Percentiles rank a stretch among this genome's conserved stretches.
Evolutionary conservation across 176 grass and related monocot species (phyloP).

Genomic region (maize (Zea mays)): DNA sequence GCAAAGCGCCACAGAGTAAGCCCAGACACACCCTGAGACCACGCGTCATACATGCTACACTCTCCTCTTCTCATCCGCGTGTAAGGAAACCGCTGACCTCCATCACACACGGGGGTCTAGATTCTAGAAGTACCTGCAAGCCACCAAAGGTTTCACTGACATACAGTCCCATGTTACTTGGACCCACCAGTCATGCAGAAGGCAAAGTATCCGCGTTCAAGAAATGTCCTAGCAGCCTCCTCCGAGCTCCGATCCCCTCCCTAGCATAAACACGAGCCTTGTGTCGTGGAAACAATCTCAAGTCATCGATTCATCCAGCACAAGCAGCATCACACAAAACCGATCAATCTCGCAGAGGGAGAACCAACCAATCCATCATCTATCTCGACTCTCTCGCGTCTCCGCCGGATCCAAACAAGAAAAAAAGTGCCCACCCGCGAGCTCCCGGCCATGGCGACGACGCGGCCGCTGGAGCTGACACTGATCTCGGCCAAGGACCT

Average conservation of each 20-base stretch:
- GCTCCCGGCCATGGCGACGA: conserved; percentile 42
- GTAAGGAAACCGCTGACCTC: not conserved
- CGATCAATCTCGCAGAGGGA: not conserved
- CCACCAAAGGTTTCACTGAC: not conserved
- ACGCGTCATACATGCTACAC: not conserved
- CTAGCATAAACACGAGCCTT: not conserved
- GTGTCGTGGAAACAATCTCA: not conserved
- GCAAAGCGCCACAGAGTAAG: not conserved
- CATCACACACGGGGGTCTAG: too few species aligned
- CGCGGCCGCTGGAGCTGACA: conserved; percentile 59
- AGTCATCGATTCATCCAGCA: not conserved
- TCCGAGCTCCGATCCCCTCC: not conserved
- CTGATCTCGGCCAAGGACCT: conserved; percentile 84
- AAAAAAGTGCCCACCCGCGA: not conserved
- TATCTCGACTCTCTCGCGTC: too few species aligned
- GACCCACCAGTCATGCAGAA: not conserved
- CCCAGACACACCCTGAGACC: not conserved
- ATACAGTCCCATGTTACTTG: fast-evolving
- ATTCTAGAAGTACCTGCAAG: too few species aligned
- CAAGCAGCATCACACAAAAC: too few species aligned
- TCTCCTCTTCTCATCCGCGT: not conserved
- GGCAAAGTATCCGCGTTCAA: not conserved
- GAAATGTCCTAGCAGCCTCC: conserved; percentile 25
- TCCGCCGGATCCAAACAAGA: not conserved
- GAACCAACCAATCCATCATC: not conserved